Conservation (phyloP, 257 asterid species). For the Solanum acaule region DNA sequence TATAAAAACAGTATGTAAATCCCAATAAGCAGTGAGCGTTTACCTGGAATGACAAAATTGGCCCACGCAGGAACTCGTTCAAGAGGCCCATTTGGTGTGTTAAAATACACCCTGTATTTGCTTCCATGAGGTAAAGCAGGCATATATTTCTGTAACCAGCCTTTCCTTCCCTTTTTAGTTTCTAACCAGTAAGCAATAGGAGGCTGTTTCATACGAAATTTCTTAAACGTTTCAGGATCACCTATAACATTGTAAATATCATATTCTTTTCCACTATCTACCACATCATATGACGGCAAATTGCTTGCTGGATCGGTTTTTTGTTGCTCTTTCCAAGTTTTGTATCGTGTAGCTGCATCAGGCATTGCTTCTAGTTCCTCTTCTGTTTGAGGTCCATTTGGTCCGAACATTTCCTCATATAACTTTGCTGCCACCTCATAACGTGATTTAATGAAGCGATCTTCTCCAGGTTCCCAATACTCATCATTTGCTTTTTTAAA, state of each 20-base stretch:
- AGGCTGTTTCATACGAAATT: conserved; percentile 61
- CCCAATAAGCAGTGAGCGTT: conserved; percentile 15
- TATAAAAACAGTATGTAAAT: conserved; percentile 6
- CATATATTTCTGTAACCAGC: conserved; percentile 78
- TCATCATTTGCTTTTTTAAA: conserved; percentile 74
- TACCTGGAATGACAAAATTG: conserved; percentile 87
- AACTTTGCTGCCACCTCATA: conserved; percentile 71
- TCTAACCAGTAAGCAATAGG: conserved; percentile 94
- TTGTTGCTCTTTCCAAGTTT: conserved; percentile 89
- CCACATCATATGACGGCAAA: conserved; percentile 77
- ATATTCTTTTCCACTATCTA: conserved; percentile 55
- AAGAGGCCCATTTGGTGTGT: conserved; percentile 85
- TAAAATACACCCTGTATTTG: conserved; percentile 80
- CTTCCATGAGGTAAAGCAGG: conserved; percentile 95
- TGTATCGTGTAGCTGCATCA: conserved; percentile 81
- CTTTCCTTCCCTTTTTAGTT: conserved; percentile 89
- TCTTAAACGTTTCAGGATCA: conserved; percentile 72
- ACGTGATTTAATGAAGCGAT: conserved; percentile 61
- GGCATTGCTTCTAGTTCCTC: conserved; percentile 83
- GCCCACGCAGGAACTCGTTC: conserved; percentile 99
- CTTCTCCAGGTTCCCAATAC: conserved; percentile 99
- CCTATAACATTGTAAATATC: conserved; percentile 43
- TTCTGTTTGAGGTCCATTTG: conserved; percentile 95
- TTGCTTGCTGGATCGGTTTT: conserved; percentile 87
- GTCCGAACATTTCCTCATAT: conserved; percentile 93